These are phyloP conservation scores for Leucosporidium creatinivorum DNA, from an alignment of 768 basidiomycete species.

Conservation along the genomic window DNA sequence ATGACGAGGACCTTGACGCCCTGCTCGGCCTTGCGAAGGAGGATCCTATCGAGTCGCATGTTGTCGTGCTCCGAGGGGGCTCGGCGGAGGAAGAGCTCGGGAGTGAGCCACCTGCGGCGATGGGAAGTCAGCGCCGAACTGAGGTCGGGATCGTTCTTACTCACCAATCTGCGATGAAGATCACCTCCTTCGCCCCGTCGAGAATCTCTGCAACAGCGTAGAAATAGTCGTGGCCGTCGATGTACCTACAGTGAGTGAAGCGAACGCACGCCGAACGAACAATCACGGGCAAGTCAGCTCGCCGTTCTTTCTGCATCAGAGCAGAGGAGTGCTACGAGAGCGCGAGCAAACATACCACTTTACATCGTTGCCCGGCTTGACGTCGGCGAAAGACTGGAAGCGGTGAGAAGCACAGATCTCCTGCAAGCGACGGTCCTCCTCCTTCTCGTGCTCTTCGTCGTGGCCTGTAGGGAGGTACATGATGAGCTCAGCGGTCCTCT, in stretches of 20 bases:
- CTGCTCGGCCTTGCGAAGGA: slow-evolving; percentile 79
- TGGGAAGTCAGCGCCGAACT: neutral
- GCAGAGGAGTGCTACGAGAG: too few species aligned
- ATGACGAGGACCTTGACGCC: slow-evolving; percentile 85
- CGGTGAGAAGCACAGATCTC: slow-evolving; percentile 73
- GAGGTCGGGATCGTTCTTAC: too few species aligned
- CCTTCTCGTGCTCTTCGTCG: slow-evolving; percentile 62
- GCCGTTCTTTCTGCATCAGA: neutral
- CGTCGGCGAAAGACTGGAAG: slow-evolving; percentile 72
- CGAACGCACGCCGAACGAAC: neutral
- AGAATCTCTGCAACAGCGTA: slow-evolving; percentile 72
- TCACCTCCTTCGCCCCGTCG: slow-evolving; percentile 55
- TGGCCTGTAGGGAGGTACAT: slow-evolving; percentile 36
- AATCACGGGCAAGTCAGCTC: neutral
- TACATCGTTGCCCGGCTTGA: slow-evolving; percentile 61
- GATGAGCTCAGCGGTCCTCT: neutral
- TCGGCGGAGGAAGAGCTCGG: slow-evolving; percentile 87
- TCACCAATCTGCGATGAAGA: slow-evolving; percentile 69
- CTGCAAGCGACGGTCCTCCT: slow-evolving; percentile 44
- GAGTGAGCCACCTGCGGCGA: slow-evolving; percentile 72
- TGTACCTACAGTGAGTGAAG: slow-evolving; percentile 11
- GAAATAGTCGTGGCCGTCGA: slow-evolving; percentile 92
- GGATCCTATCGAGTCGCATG: slow-evolving; percentile 65
- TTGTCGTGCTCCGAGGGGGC: slow-evolving; percentile 77
- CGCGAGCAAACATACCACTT: slow-evolving; percentile 58